phyloP scores from a whole-genome alignment of 148 eudicot species.

The Chenopodium formosanum region DNA sequence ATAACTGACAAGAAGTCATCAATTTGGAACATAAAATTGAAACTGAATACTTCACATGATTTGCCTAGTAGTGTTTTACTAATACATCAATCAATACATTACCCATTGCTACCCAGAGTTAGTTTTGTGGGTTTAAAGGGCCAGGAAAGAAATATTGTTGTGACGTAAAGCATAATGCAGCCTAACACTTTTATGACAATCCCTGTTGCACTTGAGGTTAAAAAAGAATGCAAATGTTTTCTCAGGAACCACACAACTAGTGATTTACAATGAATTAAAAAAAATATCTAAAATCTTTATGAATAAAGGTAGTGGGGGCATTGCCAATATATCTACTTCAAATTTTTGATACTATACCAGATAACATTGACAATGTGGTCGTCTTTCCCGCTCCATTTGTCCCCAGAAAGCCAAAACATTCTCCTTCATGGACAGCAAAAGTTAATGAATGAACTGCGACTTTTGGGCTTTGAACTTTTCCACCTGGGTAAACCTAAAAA shows the following conservation, averaged over 20 bases:
- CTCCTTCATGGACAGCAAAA: conserved; percentile 93
- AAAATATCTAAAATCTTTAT: background rate
- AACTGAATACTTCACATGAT: too few relatives aligned
- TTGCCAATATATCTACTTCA: background rate
- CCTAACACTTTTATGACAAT: too few relatives aligned
- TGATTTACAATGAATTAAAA: background rate
- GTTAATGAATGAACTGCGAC: conserved; percentile 88
- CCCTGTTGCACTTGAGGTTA: background rate
- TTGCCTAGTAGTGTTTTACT: too few relatives aligned
- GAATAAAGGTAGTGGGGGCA: background rate
- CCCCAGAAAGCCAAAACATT: conserved; percentile 97
- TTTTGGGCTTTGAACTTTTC: conserved; percentile 49
- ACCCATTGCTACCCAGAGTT: too few relatives aligned
- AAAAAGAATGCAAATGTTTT: background rate
- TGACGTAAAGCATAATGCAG: too few relatives aligned
- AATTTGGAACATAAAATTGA: too few relatives aligned
- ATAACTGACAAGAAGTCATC: too few relatives aligned
- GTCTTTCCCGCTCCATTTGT: conserved; percentile 99
- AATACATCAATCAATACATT: too few relatives aligned
- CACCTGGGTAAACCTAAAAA: conserved; percentile 77
- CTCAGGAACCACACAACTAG: background rate
- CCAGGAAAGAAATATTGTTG: too few relatives aligned
- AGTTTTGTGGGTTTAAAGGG: too few relatives aligned
- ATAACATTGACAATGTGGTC: conserved; percentile 90
- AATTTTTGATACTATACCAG: conserved; percentile 39